Evolutionary conservation across 148 eudicot genomes (phyloP).

Genomic region (Persicaria maculosa): DNA sequence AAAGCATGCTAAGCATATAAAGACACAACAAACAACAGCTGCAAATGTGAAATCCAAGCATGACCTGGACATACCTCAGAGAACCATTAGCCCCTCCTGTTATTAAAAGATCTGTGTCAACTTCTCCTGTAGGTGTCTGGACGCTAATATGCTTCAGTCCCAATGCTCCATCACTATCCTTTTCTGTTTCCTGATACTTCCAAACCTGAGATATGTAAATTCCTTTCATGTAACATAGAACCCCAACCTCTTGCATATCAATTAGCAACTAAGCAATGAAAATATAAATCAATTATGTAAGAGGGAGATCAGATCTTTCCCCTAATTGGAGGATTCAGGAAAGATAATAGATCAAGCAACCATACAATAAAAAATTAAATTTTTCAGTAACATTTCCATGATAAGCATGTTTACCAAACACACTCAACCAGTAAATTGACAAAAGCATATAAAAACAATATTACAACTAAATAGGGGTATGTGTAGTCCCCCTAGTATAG

Average conservation of each 20-base stretch:
- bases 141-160: slow-evolving; percentile 31
- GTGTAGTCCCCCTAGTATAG: background rate
- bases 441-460: background rate
- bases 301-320: background rate
- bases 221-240: slow-evolving; percentile 2
- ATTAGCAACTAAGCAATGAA: background rate
- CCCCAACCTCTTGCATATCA: slow-evolving; percentile 4
- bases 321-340: background rate
- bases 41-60: background rate
- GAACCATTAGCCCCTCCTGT: slow-evolving; percentile 44
- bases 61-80: slow-evolving; percentile 36
- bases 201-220: slow-evolving; percentile 40
- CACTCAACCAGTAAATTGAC: background rate
- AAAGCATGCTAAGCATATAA: background rate
- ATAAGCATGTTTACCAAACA: background rate
- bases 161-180: slow-evolving; percentile 42
- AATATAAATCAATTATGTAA: background rate
- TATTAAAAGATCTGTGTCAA: slow-evolving; percentile 40
- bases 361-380: background rate
- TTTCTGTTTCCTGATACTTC: slow-evolving; percentile 48
- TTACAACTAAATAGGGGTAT: background rate
- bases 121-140: slow-evolving; percentile 39
- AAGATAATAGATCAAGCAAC: background rate
- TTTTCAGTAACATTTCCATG: no score
- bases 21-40: background rate